These are phyloP conservation scores for Nicotiana undulata DNA, from an alignment of 257 asterid species.

Conservation along the genomic window DNA sequence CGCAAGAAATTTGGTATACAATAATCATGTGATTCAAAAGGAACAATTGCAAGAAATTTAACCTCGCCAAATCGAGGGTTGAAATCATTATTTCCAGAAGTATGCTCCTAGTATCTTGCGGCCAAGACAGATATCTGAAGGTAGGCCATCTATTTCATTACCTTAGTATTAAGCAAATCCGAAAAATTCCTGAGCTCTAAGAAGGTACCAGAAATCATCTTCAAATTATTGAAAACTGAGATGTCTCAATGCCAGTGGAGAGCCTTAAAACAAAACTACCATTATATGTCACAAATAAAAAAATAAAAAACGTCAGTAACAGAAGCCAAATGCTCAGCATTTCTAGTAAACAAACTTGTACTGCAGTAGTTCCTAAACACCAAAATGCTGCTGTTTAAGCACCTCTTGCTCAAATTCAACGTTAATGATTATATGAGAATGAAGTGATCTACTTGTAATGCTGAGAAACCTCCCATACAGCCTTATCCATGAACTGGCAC, in stretches of 20 bases:
- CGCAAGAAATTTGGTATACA: no score
- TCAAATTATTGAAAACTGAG: background rate
- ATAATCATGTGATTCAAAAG: no score
- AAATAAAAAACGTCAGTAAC: background rate
- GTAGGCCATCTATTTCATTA: background rate
- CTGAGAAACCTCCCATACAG: conserved; percentile 51
- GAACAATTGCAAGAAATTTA: background rate
- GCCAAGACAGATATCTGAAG: background rate
- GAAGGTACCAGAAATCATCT: background rate
- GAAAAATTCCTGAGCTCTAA: background rate
- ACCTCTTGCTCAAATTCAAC: background rate
- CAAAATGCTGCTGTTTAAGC: background rate
- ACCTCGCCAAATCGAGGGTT: background rate
- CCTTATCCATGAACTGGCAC: conserved; percentile 85
- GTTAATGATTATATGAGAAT: background rate
- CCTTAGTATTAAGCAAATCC: background rate
- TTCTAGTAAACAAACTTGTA: background rate
- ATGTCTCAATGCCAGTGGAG: background rate
- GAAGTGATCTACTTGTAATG: conserved; percentile 46
- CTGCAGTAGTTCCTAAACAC: background rate
- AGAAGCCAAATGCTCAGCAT: background rate
- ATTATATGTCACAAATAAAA: background rate
- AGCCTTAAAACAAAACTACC: background rate
- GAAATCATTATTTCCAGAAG: background rate
- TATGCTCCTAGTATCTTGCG: background rate